Evolutionary conservation across 768 basidiomycete genomes (phyloP), one percentile per base, ranked within the genome.

Genomic region (Daedaleopsis sinensis): DNA sequence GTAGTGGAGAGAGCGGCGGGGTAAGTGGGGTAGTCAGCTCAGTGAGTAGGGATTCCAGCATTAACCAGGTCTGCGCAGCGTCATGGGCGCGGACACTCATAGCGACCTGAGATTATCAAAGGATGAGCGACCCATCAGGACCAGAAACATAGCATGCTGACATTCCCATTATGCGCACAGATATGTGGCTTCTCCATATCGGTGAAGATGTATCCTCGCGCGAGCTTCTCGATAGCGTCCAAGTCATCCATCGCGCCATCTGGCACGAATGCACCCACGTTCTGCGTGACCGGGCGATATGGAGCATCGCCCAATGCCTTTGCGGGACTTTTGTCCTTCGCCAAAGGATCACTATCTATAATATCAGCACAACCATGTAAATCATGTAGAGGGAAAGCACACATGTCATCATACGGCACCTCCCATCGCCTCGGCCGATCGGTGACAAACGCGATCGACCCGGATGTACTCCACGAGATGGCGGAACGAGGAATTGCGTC

Each of bases 401-500:
- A 92, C 92, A 88, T 67, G 67, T 94, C 93, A 64, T 94, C 93
- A 61, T 90, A 94, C 2, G 93, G 93, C 2, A 88, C 70, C 66
- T 93, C 90, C 80, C 83, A 87, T 42, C 70, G 70, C 6, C 68
- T 63, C 44, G 74, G 76, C n/a, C 73, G 75, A 55, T 89, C 89
- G 1, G 82, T 71, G 12, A 89, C 85, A 65, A 94, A 93, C 7
- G 86, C 77, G 47, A 94, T 70, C 2, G 85, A 79, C 3, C 90
- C 89, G 13, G 79, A 59, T 2, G 81, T 80, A 32, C 87, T 84
- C 90, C 91, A 94, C 1, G 88, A 79, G 15, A 84, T 66, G 2
- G 89, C 80, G 1, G 81, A 78, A 8, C 90, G 82, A 16, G 88
- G 82, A 27, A 94, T 77, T 0, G 84, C 78, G 65, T 92, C 89